phyloP scores from a whole-genome alignment of 2,329 filamentous ascomycete species.

The Ceratocystis papillata region DNA sequence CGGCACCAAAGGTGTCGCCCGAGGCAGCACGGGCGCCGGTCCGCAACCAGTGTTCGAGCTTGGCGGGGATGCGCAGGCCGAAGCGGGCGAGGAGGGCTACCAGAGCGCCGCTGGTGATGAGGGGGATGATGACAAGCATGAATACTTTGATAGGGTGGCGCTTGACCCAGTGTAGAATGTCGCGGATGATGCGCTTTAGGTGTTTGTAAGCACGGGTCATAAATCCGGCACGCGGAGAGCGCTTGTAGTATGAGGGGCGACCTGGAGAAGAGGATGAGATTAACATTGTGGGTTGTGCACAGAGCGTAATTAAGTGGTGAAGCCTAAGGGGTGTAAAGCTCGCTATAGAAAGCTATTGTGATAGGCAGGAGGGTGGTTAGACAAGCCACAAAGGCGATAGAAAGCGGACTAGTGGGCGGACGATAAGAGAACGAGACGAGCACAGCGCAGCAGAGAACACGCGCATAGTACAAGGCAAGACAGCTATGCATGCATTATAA shows the following conservation, averaged over 20 bases:
- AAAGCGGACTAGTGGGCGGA: neutral
- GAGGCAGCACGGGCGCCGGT: slow-evolving; percentile 41
- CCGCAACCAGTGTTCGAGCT: slow-evolving; percentile 49
- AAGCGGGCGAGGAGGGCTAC: slow-evolving; percentile 67
- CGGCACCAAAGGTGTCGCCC: slow-evolving; percentile 40
- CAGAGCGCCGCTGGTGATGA: slow-evolving; percentile 73
- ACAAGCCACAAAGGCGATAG: neutral
- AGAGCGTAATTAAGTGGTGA: neutral
- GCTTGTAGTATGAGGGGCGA: slow-evolving; percentile 60
- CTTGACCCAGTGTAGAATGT: slow-evolving; percentile 71
- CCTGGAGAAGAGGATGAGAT: slow-evolving; percentile 29
- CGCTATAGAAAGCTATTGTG: neutral
- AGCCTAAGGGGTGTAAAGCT: neutral
- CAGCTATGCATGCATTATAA: neutral
- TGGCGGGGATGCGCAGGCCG: slow-evolving; percentile 62
- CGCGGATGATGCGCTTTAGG: slow-evolving; percentile 66
- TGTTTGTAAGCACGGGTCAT: slow-evolving; percentile 61
- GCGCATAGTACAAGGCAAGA: neutral
- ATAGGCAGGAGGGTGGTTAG: neutral
- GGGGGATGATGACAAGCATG: slow-evolving; percentile 73
- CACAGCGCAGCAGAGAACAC: no score
- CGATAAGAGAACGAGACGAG: neutral
- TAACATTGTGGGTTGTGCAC: slow-evolving; percentile 5
- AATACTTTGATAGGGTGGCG: slow-evolving; percentile 80
- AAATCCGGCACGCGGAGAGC: slow-evolving; percentile 71